Base-by-base conservation (phyloP, 805 yeast genomes). In the Myxozyma sirexii region DNA sequence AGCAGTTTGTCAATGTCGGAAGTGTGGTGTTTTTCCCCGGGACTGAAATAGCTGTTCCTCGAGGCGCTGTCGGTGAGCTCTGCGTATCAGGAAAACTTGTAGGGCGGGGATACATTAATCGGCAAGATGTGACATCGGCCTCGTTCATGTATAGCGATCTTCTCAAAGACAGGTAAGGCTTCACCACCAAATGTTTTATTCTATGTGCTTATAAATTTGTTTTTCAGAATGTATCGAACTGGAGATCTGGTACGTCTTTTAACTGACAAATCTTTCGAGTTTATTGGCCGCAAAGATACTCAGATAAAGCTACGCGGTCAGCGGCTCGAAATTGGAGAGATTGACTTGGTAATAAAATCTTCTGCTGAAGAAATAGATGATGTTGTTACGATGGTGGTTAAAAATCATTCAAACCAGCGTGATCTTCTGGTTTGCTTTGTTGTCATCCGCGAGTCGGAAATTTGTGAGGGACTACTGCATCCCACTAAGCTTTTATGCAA, bases 231-330 rank as follows among this genome's bases (percentile, higher is more conserved):
- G 21, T 68, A 68, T 53, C 48, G 67, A 12, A 68, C 71, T 2
- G 71, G 71, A 19, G 74, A 71, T 49, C 45, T 69, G 8, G 74
- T 65, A 2, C 58, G 69, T 8, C 52, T 67, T 52, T 55, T 70
- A 1, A 21, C 48, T 2, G 70, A 66, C 48, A 59, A 58, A 10
- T 58, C 72, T 4, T 58, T 71, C 24, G 72, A 70, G 17, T 68
- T 70, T 29, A 27, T 63, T 41, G 74, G 74, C 2, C 62, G 74
- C 3, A 65, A 52, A 38, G 74, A 71, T 49, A 66, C 69, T 6
- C 74, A 71, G 44, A 65, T 71, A 55, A 71, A 71, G 49, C 53
- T 71, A 2, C 65, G 74, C 7, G 74, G 74, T 10, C 74, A 71
- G 39, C 62, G 74, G 4, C 57, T 71, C n/a, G 74, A 71, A 41